Evolutionary conservation across 257 asterid species (phyloP).

Genomic region (Solanum pinnatisectum): DNA sequence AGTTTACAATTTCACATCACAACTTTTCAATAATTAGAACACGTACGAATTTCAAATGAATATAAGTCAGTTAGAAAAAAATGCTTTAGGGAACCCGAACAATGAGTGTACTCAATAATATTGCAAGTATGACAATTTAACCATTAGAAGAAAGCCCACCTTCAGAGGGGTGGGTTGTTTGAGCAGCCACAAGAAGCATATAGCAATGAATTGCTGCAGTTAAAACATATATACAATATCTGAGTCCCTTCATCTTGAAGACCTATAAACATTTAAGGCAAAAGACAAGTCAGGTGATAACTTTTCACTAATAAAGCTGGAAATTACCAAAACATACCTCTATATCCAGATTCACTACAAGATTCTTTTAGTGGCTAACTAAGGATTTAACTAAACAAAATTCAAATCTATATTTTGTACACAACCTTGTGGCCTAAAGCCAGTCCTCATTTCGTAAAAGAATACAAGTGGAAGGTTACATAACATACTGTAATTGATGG

Average conservation of each 20-base stretch:
- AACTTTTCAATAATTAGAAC: not conserved
- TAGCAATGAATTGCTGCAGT: not conserved
- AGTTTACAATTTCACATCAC: not conserved
- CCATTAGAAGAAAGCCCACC: conserved; percentile 3
- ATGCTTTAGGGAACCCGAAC: not conserved
- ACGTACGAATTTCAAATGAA: not conserved
- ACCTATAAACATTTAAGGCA: not conserved
- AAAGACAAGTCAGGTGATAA: not conserved
- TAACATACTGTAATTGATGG: not conserved
- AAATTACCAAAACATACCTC: not conserved
- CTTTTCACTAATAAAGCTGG: not conserved
- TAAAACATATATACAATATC: not conserved
- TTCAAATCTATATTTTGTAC: not conserved
- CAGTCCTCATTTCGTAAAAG: not conserved
- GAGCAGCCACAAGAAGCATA: conserved; percentile 5
- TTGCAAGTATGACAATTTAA: not conserved
- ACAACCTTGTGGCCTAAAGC: not conserved
- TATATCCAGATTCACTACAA: not conserved
- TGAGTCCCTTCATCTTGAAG: conserved; percentile 4
- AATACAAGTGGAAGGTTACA: not conserved
- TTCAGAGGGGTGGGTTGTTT: conserved; percentile 16
- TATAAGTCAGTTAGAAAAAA: not conserved
- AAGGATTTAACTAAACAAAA: not conserved
- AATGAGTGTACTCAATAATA: not conserved
- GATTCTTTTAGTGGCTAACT: not conserved